Evolutionary conservation across 352 stramenopile species (phyloP), one percentile per base, ranked within the genome.

Genomic region (Phytopythium oedochilum): DNA sequence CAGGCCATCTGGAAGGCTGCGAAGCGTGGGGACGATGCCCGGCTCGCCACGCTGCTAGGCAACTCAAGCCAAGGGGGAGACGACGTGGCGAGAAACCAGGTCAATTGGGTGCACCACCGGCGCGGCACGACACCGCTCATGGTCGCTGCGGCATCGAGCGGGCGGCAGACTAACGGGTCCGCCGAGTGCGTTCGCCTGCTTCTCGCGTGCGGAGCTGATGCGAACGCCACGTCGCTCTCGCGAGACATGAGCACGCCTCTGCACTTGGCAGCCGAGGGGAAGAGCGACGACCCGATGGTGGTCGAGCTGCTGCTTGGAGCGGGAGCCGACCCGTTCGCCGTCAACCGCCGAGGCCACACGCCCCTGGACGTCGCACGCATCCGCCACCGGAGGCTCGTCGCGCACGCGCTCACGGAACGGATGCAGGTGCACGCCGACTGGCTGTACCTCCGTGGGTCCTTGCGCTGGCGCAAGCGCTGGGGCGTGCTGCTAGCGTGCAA

Each of bases 121-220:
- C 75, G 81, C 26, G 70, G 72, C 39, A 79, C 74, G 12, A 89
- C 82, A 38, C 61, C 80, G 45, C 74, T 92, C 51, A 92, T 92
- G 82, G 64, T 63, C 22, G 82, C 82, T 10, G 47, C 47, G 22
- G 29, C 29, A 20, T 43, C 29, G 15, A 43, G 15, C 1, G 22
- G 32, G 2, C 20, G 47, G 70, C 63, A 28, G 67, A 63, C 49
- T 42, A 59, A 22, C 66, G 64, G 80, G 42, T 38, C 45, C 8
- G 63, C 62, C 2, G 66, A 71, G 53, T 65, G 60, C 55, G 50
- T 71, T 5, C 35, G 52, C 0, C 57, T 88, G 32, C 68, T 88
- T 39, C 73, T 83, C 29, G 59, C 62, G 12, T 43, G 53, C 44
- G 82, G 82, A 29, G 82, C 79, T 15, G 63, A 88, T 17, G 55